Evolutionary conservation across 495 filamentous ascomycete species (phyloP), one percentile per base, ranked within the genome.

Genomic region (Haplographium delicatum): DNA sequence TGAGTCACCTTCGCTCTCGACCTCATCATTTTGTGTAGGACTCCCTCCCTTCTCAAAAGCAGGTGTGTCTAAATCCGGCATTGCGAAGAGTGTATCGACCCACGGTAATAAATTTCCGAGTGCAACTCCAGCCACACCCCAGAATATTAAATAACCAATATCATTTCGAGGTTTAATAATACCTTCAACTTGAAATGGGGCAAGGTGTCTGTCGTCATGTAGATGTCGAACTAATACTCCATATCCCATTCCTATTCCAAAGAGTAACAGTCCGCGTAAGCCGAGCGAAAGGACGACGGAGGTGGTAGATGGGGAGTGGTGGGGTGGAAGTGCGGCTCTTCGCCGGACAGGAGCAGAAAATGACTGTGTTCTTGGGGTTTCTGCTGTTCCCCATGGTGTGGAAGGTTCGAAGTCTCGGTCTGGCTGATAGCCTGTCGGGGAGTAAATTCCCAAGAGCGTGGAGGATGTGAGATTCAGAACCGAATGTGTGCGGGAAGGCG

Each of bases 381-480:
- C 73, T 16, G 79, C 74, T 1, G 80, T 85, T 27, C 83, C 86
- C 83, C 84, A 91, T 28, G 87, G 68, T 0, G 71, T 72, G 18
- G 58, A 61, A 15, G 65, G 56, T 23, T 69, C 62, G 24, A 54
- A 50, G 47, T 79, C 75, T 15, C 71, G 70, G 26, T 62, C 65
- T 34, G 64, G 70, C 50, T 73, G 72, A 56, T 74, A 76, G 50
- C 72, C 78, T 3, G 79, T 80, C 11, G 83, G 86, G 9, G 80
- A 77, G 70, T 93, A 97, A 63, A 97, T 98, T 37, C 93, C 93
- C 56, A 83, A 85, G 0, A 97, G 79, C 1, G 93, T 96, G 2
- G 87, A 88, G 11, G 86, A 82, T 23, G 90, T 96, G 44, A 97
- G 77, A 63, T 96, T 95, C 58, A 91, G 75, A 23, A 88, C 75